phyloP scores from a whole-genome alignment of 176 grass and related monocot species.

The Rhynchospora pubera region DNA sequence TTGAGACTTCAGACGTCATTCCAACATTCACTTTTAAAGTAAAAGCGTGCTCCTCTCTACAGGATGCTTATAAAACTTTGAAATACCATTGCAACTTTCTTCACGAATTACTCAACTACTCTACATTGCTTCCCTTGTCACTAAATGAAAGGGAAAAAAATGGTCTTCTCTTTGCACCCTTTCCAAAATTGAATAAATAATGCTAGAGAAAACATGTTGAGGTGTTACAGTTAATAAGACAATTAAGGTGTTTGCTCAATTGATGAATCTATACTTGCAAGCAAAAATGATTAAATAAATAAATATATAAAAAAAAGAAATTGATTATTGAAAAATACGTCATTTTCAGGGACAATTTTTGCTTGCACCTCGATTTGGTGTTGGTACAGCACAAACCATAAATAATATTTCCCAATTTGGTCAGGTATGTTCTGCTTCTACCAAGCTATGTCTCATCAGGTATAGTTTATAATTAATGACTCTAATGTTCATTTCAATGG shows the following conservation, averaged over 20 bases:
- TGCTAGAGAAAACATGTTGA: background rate
- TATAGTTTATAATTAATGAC: background rate
- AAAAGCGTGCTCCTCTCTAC: background rate
- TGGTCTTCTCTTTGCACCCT: background rate
- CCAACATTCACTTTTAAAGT: background rate
- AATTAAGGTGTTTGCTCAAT: background rate
- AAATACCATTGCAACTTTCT: background rate
- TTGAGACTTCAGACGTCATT: background rate
- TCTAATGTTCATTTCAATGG: slow-evolving; percentile 10
- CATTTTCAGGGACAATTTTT: slow-evolving; percentile 65
- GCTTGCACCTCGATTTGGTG: slow-evolving; percentile 55
- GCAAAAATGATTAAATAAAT: background rate
- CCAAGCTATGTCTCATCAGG: background rate
- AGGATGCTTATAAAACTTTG: background rate
- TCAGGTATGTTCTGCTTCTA: slow-evolving; percentile 38
- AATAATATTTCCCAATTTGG: slow-evolving; percentile 63
- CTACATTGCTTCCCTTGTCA: background rate
- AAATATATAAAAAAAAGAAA: background rate
- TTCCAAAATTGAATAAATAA: background rate
- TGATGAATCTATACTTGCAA: background rate
- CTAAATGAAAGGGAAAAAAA: background rate
- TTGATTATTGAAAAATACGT: background rate
- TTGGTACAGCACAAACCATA: slow-evolving; percentile 42
- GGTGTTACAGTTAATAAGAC: background rate
- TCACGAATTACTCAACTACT: background rate